Evolutionary conservation across 1,284 basidiomycete species (phyloP).

Genomic region (Ustilago bromivora): DNA sequence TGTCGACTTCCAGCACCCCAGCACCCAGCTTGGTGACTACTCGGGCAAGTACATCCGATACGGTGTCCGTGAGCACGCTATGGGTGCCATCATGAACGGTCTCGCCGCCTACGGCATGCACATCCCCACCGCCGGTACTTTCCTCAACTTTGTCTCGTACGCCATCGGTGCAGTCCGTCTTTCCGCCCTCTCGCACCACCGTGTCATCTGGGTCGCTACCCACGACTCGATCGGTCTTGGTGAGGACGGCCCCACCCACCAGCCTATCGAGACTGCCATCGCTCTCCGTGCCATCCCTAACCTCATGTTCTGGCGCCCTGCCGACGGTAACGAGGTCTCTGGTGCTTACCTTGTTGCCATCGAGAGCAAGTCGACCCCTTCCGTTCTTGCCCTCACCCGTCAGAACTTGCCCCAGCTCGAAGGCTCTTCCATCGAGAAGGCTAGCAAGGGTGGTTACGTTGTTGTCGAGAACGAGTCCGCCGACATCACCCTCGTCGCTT

Average conservation of each 20-base stretch:
- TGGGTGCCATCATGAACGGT: slow-evolving; percentile 95
- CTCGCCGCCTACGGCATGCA: slow-evolving; percentile 85
- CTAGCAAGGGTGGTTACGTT: slow-evolving; percentile 88
- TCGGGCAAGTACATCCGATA: slow-evolving; percentile 91
- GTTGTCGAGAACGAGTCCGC: slow-evolving; percentile 80
- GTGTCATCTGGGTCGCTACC: slow-evolving; percentile 89
- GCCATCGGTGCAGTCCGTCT: slow-evolving; percentile 91
- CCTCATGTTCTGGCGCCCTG: slow-evolving; percentile 78
- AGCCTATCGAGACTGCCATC: slow-evolving; percentile 88
- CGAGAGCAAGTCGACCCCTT: slow-evolving; percentile 80
- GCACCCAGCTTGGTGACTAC: slow-evolving; percentile 84
- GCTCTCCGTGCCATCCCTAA: slow-evolving; percentile 91
- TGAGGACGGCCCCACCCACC: slow-evolving; percentile 96
- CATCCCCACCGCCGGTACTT: slow-evolving; percentile 76
- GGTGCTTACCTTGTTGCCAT: slow-evolving; percentile 87
- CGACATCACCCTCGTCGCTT: slow-evolving; percentile 87
- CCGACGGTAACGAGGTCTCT: slow-evolving; percentile 93
- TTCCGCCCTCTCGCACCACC: slow-evolving; percentile 87
- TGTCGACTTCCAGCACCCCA: slow-evolving; percentile 89
- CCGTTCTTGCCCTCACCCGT: slow-evolving; percentile 83
- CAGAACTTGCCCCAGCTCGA: slow-evolving; percentile 94
- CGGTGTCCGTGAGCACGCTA: slow-evolving; percentile 96
- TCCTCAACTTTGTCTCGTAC: slow-evolving; percentile 90
- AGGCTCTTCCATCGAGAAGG: slow-evolving; percentile 85
- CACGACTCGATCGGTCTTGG: slow-evolving; percentile 72